A percentile compares a stretch with the other conserved stretches of the same genome.
phyloP scores from a whole-genome alignment of 129 eudicot species.

The Sambucus nigra region DNA sequence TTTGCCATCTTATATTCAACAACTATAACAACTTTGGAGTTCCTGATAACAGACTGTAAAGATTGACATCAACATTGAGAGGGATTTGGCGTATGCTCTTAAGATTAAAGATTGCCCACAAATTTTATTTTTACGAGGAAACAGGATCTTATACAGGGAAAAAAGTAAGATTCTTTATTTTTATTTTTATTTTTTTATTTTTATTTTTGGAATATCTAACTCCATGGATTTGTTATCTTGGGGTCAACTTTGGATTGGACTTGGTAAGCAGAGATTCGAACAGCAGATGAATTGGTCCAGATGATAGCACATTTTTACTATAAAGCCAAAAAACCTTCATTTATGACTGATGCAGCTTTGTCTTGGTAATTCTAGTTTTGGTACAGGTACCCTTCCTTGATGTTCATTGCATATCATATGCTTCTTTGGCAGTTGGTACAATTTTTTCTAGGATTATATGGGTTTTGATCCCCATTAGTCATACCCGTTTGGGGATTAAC shows the following conservation, averaged over 20 bases:
- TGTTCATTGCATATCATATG: background rate
- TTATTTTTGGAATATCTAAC: background rate
- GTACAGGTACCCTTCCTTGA: background rate
- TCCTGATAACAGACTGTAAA: conserved; percentile 62
- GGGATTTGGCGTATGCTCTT: conserved; percentile 88
- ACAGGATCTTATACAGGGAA: conserved; percentile 70
- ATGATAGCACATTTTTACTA: conserved; percentile 88
- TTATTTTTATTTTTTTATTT: background rate
- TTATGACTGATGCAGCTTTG: conserved; percentile 37
- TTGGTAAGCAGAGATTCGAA: conserved; percentile 48
- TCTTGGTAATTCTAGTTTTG: conserved; percentile 6
- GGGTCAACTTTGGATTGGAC: background rate
- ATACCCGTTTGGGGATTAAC: no score
- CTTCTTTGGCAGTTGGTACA: background rate
- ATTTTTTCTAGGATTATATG: no score
- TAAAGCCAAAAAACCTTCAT: conserved; percentile 79
- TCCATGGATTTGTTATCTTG: background rate
- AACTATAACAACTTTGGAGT: background rate
- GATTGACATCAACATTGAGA: conserved; percentile 89
- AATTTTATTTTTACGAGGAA: conserved; percentile 76
- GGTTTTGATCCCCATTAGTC: no score
- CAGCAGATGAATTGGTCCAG: conserved; percentile 83
- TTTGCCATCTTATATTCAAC: background rate
- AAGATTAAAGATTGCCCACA: conserved; percentile 86
- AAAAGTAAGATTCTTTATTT: conserved; percentile 30